phyloP scores from a whole-genome alignment of 1,284 basidiomycete species.

The Apiotrichum gamsii region DNA sequence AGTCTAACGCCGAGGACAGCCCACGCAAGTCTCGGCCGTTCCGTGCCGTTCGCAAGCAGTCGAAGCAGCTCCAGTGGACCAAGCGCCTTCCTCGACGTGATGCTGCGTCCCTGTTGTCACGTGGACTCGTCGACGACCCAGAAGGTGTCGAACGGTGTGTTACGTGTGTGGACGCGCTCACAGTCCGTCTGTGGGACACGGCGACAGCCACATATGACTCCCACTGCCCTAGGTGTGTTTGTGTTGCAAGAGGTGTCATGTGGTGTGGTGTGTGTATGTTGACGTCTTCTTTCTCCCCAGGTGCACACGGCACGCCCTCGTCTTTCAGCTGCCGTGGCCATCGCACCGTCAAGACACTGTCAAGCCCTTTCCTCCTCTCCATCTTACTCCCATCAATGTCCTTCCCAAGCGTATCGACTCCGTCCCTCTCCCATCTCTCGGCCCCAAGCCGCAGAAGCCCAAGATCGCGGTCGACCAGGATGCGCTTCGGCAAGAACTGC shows the following conservation, averaged over 20 bases:
- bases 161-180: slow-evolving; percentile 34
- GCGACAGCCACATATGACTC: slow-evolving; percentile 29
- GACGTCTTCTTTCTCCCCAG: no score
- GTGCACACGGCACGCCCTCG: slow-evolving; percentile 42
- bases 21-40: no score
- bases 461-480: slow-evolving; percentile 18
- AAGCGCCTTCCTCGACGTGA: slow-evolving; percentile 4
- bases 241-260: no score
- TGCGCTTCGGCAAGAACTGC: neutral
- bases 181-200: slow-evolving; percentile 35
- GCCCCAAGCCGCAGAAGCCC: slow-evolving; percentile 20
- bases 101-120: neutral
- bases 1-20: no score
- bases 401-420: slow-evolving; percentile 12
- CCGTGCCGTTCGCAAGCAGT: slow-evolving; percentile 9
- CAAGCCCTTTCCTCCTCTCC: slow-evolving; percentile 31
- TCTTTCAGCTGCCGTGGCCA: slow-evolving; percentile 41
- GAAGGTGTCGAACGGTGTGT: slow-evolving; percentile 24
- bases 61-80: slow-evolving; percentile 24
- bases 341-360: slow-evolving; percentile 18
- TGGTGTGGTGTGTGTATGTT: no score
- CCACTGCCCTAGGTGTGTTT: slow-evolving; percentile 32
- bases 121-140: neutral
- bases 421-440: slow-evolving; percentile 21
- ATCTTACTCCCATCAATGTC: slow-evolving; percentile 30